Evolutionary conservation across 2,329 filamentous ascomycete species (phyloP).

Genomic region (Alternaria solani): DNA sequence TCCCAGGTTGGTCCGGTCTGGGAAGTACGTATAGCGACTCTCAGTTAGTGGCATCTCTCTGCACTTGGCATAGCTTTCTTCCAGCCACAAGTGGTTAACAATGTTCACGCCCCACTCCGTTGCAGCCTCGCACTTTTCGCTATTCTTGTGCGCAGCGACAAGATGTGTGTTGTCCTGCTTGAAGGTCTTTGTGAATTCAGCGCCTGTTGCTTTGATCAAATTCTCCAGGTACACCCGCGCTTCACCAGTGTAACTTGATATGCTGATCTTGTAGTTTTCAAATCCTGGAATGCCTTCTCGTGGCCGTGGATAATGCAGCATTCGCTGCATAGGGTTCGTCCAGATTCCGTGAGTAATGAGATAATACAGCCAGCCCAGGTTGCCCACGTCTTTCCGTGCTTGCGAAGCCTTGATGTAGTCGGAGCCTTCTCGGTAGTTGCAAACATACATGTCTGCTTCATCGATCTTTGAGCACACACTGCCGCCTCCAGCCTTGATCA

Average conservation of each 20-base stretch:
- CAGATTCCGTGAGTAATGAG: conserved; percentile 88
- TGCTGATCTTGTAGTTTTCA: conserved; percentile 76
- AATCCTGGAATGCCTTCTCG: conserved; percentile 82
- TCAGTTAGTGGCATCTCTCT: conserved; percentile 75
- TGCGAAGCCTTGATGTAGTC: conserved; percentile 81
- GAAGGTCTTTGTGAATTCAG: conserved; percentile 92
- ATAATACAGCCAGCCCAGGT: conserved; percentile 91
- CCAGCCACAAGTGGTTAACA: conserved; percentile 95
- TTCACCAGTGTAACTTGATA: conserved; percentile 97
- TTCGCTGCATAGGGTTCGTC: conserved; percentile 81
- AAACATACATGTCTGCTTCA: conserved; percentile 83
- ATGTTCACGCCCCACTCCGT: conserved; percentile 91
- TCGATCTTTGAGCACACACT: conserved; percentile 70
- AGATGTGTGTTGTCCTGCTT: conserved; percentile 95
- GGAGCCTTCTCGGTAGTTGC: conserved; percentile 82
- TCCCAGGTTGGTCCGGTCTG: conserved; percentile 85
- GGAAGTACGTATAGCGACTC: conserved; percentile 84
- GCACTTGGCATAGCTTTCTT: conserved; percentile 95
- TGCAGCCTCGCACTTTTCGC: conserved; percentile 93
- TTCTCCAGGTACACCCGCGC: conserved; percentile 94
- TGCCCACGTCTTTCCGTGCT: conserved; percentile 83
- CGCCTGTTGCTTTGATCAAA: conserved; percentile 82
- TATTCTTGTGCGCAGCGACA: conserved; percentile 85
- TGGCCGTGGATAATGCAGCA: conserved; percentile 90
- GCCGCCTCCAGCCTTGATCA: conserved; percentile 78